phyloP scores from a whole-genome alignment of 2,329 filamentous ascomycete species.

The Didymella segeticola region DNA sequence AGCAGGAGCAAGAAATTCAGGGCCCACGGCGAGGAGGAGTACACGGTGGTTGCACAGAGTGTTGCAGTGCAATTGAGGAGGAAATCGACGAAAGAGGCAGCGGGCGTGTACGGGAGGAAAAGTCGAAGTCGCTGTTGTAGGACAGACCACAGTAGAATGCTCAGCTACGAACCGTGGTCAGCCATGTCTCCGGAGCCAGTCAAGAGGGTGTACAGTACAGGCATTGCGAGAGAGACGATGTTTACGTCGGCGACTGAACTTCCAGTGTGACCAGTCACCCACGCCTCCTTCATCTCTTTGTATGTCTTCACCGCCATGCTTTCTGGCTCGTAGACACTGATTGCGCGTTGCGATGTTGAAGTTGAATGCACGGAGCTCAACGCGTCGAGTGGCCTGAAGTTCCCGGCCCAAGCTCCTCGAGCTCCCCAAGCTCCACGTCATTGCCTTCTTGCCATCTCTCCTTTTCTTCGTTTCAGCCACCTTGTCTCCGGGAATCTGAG shows the following conservation, averaged over 20 bases:
- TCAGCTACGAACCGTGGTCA: constrained; percentile 63
- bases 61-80: constrained; percentile 83
- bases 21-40: constrained; percentile 75
- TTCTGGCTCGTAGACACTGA: constrained; percentile 14
- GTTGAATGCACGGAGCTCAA: constrained; percentile 11
- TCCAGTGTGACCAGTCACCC: constrained; percentile 89
- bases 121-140: constrained; percentile 84
- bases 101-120: constrained; percentile 75
- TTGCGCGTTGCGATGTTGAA: constrained; percentile 20
- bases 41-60: constrained; percentile 85
- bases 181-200: constrained; percentile 21
- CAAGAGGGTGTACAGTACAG: constrained; percentile 63
- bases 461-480: neutral
- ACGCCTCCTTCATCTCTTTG: constrained; percentile 92
- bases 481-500: neutral
- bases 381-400: constrained; percentile 30
- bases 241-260: constrained; percentile 87
- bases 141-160: constrained; percentile 85
- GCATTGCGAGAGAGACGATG: constrained; percentile 80
- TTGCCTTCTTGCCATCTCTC: neutral
- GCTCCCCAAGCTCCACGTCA: constrained; percentile 13
- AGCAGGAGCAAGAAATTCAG: constrained; percentile 76
- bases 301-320: constrained; percentile 63
- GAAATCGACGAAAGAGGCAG: constrained; percentile 80
- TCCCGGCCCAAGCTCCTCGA: constrained; percentile 14